Conservation (phyloP, 148 eudicot species). For the Rhododendron simsii region DNA sequence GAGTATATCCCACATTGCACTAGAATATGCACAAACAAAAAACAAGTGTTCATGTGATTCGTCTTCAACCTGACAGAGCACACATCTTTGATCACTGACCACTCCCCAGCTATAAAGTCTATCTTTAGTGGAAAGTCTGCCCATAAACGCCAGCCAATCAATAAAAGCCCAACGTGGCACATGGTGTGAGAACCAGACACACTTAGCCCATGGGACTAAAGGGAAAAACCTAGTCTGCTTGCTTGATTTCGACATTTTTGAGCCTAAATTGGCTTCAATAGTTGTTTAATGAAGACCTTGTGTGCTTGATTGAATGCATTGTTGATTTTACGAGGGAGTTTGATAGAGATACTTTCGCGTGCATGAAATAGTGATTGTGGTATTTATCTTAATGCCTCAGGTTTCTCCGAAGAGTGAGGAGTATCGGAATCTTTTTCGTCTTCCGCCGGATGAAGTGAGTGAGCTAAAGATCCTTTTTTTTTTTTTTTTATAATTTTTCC, state of each 20-base stretch:
- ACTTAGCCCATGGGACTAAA: too few species aligned
- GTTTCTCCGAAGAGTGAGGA: constrained; percentile 59
- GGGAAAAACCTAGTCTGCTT: background rate
- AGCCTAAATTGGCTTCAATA: background rate
- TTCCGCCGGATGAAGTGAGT: constrained; percentile 82
- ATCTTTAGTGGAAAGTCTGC: too few species aligned
- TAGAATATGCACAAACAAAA: too few species aligned
- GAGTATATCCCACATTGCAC: too few species aligned
- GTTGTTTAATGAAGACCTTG: background rate
- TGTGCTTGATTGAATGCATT: background rate
- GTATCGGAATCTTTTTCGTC: constrained; percentile 88
- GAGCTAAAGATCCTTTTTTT: background rate
- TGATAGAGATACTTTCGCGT: background rate
- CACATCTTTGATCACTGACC: too few species aligned
- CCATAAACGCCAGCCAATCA: too few species aligned
- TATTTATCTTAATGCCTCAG: constrained; percentile 27
- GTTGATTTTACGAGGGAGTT: background rate
- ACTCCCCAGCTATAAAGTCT: too few species aligned
- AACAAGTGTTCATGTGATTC: too few species aligned
- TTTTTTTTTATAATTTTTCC: background rate
- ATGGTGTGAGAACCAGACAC: too few species aligned
- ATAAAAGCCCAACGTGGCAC: too few species aligned
- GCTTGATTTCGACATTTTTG: background rate
- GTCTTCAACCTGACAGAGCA: too few species aligned
- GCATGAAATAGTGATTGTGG: constrained; percentile 1